A percentile compares a stretch with the other conserved stretches of the same genome.
phyloP scores from a whole-genome alignment of 108 stramenopile species.

The Cyclostephanos invisitatus region DNA sequence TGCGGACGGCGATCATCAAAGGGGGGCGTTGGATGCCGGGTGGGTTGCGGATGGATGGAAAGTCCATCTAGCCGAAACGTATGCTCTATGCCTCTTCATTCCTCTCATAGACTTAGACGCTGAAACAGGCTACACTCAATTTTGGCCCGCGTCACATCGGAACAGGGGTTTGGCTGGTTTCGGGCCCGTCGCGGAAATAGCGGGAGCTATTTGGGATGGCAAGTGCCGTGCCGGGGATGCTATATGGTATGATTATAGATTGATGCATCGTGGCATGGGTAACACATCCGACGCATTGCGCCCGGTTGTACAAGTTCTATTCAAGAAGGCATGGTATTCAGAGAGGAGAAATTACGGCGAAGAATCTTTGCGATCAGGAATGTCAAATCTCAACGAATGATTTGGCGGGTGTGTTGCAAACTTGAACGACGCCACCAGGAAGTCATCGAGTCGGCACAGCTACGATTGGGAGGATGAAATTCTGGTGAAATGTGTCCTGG shows the following conservation, averaged over 20 bases:
- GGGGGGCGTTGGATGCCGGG: constrained; percentile 43
- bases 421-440: too few relatives aligned
- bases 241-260: constrained; percentile 66
- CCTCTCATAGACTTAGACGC: constrained; percentile 64
- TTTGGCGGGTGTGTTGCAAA: too few relatives aligned
- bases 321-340: constrained; percentile 52
- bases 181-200: constrained; percentile 54
- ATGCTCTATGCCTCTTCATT: constrained; percentile 65
- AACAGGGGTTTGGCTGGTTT: constrained; percentile 50
- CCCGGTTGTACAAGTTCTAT: constrained; percentile 60
- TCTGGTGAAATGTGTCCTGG: too few relatives aligned
- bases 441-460: too few relatives aligned
- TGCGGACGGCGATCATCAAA: constrained; percentile 59
- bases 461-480: too few relatives aligned
- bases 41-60: constrained; percentile 46
- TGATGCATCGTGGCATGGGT: constrained; percentile 63
- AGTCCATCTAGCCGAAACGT: constrained; percentile 38
- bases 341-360: not conserved
- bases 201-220: constrained; percentile 47
- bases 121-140: constrained; percentile 64
- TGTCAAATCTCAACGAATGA: not conserved
- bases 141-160: constrained; percentile 64
- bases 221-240: constrained; percentile 49
- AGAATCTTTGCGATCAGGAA: not conserved
- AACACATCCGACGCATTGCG: constrained; percentile 37